These are phyloP conservation scores for Trichophyton simii DNA, from an alignment of 2,329 filamentous ascomycete species.

Conservation along the genomic window DNA sequence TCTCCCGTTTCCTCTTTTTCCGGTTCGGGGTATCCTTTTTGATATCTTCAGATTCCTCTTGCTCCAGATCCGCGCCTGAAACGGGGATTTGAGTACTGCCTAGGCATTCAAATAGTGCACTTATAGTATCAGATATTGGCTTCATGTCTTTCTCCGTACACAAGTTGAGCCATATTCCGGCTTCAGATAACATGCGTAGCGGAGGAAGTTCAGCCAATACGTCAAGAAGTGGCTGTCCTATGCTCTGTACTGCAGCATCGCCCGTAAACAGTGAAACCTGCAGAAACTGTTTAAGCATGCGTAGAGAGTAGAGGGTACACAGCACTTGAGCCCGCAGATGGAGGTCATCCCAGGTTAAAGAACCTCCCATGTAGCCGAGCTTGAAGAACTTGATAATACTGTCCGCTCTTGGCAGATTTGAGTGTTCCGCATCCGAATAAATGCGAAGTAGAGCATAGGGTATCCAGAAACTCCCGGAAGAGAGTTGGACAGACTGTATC, in stretches of 20 bases:
- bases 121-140: not conserved
- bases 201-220: conserved; percentile 16
- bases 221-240: conserved; percentile 8
- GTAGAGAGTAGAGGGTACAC: conserved; percentile 49
- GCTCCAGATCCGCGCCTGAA: not conserved
- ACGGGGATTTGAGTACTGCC: not conserved
- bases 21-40: conserved; percentile 2
- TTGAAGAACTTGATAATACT: conserved; percentile 21
- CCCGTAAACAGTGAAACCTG: conserved; percentile 20
- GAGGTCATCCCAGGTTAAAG: conserved; percentile 44
- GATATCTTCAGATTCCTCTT: conserved; percentile 1
- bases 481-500: conserved; percentile 15
- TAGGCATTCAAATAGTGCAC: not conserved
- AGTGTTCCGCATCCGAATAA: conserved; percentile 12
- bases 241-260: not conserved
- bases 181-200: conserved; percentile 7
- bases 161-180: not conserved
- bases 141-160: not conserved
- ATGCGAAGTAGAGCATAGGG: conserved; percentile 25
- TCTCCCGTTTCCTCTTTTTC: conserved; percentile 10
- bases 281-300: conserved; percentile 45
- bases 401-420: conserved; percentile 12
- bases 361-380: conserved; percentile 21
- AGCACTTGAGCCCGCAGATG: conserved; percentile 52
- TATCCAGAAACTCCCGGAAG: conserved; percentile 22